Conservation (phyloP, 108 stramenopile genomes). For the Conticribra guillardii region DNA sequence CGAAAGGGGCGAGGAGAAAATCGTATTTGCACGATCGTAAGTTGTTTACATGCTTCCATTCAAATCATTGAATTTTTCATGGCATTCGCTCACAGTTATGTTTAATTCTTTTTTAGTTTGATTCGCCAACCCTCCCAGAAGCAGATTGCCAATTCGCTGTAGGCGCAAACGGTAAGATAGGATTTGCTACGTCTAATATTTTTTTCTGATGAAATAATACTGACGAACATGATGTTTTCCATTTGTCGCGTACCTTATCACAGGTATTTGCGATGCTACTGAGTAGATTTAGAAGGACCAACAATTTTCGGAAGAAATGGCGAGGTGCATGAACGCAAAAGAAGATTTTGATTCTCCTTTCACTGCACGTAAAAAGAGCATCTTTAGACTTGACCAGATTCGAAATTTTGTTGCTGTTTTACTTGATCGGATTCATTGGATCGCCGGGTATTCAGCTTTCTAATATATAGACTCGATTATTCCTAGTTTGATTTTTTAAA, state of each 20-base stretch:
- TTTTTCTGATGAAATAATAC: background rate
- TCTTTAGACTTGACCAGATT: too few relatives aligned
- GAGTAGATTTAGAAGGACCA: slow-evolving; percentile 65
- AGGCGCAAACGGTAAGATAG: slow-evolving; percentile 44
- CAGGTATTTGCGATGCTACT: slow-evolving; percentile 81
- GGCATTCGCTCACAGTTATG: background rate
- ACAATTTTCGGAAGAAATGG: too few relatives aligned
- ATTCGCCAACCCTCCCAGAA: slow-evolving; percentile 97
- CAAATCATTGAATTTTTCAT: background rate
- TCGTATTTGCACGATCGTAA: slow-evolving; percentile 93
- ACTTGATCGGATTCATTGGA: too few relatives aligned
- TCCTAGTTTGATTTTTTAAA: too few relatives aligned
- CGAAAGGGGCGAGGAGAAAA: slow-evolving; percentile 99
- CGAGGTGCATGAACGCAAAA: too few relatives aligned
- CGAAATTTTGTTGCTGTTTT: too few relatives aligned
- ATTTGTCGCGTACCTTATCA: background rate
- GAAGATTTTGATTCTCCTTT: too few relatives aligned
- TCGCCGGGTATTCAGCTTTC: too few relatives aligned
- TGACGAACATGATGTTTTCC: background rate
- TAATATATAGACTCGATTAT: too few relatives aligned
- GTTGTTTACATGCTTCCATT: slow-evolving; percentile 6
- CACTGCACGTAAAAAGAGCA: too few relatives aligned
- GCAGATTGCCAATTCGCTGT: slow-evolving; percentile 93
- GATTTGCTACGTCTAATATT: background rate
- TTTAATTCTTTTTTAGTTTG: slow-evolving; percentile 30